Percentiles rank a stretch among this genome's conserved stretches.
Conservation (phyloP, 495 filamentous ascomycete species). For the Physcia stellaris region DNA sequence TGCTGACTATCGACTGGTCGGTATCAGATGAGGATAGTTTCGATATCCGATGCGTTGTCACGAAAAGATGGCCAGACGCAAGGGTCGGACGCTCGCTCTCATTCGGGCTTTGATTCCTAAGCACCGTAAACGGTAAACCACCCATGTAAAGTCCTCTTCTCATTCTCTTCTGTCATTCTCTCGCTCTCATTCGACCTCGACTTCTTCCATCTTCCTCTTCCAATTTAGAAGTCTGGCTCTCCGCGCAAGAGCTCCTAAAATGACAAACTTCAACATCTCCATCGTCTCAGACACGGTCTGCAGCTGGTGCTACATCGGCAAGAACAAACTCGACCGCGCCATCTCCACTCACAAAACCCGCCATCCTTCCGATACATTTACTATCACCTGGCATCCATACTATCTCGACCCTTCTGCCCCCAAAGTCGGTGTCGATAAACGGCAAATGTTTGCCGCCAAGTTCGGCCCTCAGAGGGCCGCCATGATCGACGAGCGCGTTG, state of each 20-base stretch:
- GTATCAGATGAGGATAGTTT: too few species aligned
- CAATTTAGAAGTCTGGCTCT: slow-evolving; percentile 8
- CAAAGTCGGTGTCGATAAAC: slow-evolving; percentile 41
- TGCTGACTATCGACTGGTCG: too few species aligned
- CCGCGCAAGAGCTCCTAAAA: slow-evolving; percentile 19
- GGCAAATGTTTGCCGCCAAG: slow-evolving; percentile 33
- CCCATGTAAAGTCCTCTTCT: too few species aligned
- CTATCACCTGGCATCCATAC: slow-evolving; percentile 60
- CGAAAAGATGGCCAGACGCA: too few species aligned
- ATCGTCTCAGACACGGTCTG: slow-evolving; percentile 67
- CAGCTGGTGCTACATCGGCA: slow-evolving; percentile 78
- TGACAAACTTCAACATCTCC: slow-evolving; percentile 68
- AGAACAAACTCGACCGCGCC: slow-evolving; percentile 54
- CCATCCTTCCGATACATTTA: slow-evolving; percentile 55
- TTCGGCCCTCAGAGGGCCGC: slow-evolving; percentile 46
- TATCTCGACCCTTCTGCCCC: slow-evolving; percentile 61
- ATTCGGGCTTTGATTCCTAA: too few species aligned
- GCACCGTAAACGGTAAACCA: too few species aligned
- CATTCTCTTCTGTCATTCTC: too few species aligned
- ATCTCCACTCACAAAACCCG: slow-evolving; percentile 48
- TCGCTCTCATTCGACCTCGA: too few species aligned
- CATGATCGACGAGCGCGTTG: slow-evolving; percentile 45
- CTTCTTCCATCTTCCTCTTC: too few species aligned
- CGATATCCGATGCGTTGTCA: too few species aligned
- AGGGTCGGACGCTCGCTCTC: too few species aligned